Evolutionary conservation across 1,284 basidiomycete genomes (phyloP).

Genomic region (Sporisorium iseilematis-ciliati): DNA sequence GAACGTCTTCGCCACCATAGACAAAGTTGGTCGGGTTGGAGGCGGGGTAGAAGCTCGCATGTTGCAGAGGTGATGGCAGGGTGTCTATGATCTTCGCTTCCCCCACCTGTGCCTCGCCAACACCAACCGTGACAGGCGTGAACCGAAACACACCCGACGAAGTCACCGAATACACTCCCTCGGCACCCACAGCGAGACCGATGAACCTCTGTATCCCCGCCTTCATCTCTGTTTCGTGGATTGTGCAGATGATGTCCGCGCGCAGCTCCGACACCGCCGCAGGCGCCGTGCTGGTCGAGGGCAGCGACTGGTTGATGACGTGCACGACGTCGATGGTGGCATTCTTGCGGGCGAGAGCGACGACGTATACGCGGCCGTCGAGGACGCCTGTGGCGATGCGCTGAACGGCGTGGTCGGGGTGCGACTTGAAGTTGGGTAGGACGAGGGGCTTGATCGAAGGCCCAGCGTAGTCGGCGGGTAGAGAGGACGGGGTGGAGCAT

Average conservation of each 20-base stretch:
- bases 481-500: slow-evolving; percentile 25
- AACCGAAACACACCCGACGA: slow-evolving; percentile 54
- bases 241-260: slow-evolving; percentile 46
- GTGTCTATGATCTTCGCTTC: slow-evolving; percentile 25
- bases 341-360: slow-evolving; percentile 58
- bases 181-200: slow-evolving; percentile 44
- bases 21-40: slow-evolving; percentile 55
- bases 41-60: slow-evolving; percentile 46
- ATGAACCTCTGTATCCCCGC: slow-evolving; percentile 60
- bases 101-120: slow-evolving; percentile 6
- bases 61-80: slow-evolving; percentile 56
- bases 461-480: slow-evolving; percentile 30
- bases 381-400: slow-evolving; percentile 48
- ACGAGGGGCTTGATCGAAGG: slow-evolving; percentile 38
- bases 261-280: slow-evolving; percentile 17
- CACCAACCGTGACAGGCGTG: slow-evolving; percentile 26
- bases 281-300: slow-evolving; percentile 25
- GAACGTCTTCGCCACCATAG: slow-evolving; percentile 61
- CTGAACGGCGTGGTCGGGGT: slow-evolving; percentile 47
- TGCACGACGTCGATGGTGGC: slow-evolving; percentile 57
- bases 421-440: slow-evolving; percentile 48
- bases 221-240: slow-evolving; percentile 50
- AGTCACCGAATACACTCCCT: slow-evolving; percentile 53
- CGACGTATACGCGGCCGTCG: slow-evolving; percentile 24
- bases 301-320: slow-evolving; percentile 27